A percentile compares a stretch with the other conserved stretches of the same genome.
Conservation (phyloP, 768 basidiomycete genomes). For the Suillus lakei region DNA sequence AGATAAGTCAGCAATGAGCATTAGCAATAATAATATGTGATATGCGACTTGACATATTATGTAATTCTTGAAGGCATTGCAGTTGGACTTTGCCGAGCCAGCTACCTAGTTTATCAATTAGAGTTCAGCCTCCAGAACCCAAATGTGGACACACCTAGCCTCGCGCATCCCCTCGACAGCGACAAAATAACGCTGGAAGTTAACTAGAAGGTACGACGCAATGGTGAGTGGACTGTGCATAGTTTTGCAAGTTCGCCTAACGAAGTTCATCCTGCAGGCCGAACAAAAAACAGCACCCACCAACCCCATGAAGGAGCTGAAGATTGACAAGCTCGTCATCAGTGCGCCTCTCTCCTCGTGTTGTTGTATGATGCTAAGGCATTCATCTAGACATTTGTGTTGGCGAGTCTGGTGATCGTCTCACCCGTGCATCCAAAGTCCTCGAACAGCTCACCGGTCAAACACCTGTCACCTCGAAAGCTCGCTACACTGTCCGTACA, state of each 20-base stretch:
- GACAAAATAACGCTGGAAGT: slow-evolving; percentile 40
- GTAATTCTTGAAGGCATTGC: background rate
- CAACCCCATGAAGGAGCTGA: slow-evolving; percentile 96
- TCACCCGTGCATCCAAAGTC: slow-evolving; percentile 99
- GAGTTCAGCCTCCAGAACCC: slow-evolving; percentile 35
- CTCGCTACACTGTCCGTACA: slow-evolving; percentile 98
- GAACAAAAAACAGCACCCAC: slow-evolving; percentile 87
- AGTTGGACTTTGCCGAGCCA: background rate
- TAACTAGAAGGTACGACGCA: slow-evolving; percentile 12
- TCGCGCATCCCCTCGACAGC: slow-evolving; percentile 17
- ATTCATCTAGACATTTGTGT: slow-evolving; percentile 89
- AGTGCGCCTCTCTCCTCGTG: slow-evolving; percentile 53
- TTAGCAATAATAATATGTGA: background rate
- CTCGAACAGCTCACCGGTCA: slow-evolving; percentile 99
- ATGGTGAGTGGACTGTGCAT: slow-evolving; percentile 28
- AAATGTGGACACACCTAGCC: slow-evolving; percentile 4
- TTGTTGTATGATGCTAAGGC: slow-evolving; percentile 14
- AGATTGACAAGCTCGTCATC: slow-evolving; percentile 99
- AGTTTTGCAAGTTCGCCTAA: background rate
- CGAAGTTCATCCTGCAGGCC: slow-evolving; percentile 52
- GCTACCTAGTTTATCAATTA: slow-evolving; percentile 15
- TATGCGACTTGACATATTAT: background rate
- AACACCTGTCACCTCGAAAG: slow-evolving; percentile 99
- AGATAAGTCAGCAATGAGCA: background rate
- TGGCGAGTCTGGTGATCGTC: slow-evolving; percentile 98